Evolutionary conservation across 2,329 filamentous ascomycete genomes (phyloP).

Genomic region (Calonectria leucothoes): DNA sequence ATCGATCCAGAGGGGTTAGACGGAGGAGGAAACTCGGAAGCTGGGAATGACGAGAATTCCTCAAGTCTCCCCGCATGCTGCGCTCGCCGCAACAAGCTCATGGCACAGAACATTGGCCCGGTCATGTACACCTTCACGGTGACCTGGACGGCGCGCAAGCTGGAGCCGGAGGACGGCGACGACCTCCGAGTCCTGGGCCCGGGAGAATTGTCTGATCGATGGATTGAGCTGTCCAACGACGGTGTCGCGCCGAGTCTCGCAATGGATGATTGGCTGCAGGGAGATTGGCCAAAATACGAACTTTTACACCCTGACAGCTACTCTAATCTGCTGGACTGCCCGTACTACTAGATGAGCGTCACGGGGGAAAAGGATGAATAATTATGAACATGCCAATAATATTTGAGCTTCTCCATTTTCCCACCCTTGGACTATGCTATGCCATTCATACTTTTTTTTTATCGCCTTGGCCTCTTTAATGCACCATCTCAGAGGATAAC

Average conservation of each 20-base stretch:
- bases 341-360: background rate
- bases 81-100: background rate
- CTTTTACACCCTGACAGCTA: conserved; percentile 6
- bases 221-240: conserved; percentile 14
- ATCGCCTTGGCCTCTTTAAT: background rate
- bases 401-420: background rate
- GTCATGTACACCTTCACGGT: conserved; percentile 26
- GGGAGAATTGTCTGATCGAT: background rate
- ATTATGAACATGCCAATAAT: background rate
- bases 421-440: background rate
- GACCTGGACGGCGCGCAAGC: conserved; percentile 21
- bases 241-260: background rate
- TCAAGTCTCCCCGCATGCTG: background rate
- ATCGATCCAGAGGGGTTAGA: background rate
- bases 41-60: background rate
- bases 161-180: conserved; percentile 18
- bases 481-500: background rate
- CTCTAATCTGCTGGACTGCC: background rate
- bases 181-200: conserved; percentile 5
- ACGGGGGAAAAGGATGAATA: background rate
- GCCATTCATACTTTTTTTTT: background rate
- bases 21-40: background rate
- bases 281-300: background rate
- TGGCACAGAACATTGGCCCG: conserved; percentile 5
- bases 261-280: conserved; percentile 7